Evolutionary conservation across 1,284 basidiomycete species (phyloP).

Genomic region (Moniliella sp.): DNA sequence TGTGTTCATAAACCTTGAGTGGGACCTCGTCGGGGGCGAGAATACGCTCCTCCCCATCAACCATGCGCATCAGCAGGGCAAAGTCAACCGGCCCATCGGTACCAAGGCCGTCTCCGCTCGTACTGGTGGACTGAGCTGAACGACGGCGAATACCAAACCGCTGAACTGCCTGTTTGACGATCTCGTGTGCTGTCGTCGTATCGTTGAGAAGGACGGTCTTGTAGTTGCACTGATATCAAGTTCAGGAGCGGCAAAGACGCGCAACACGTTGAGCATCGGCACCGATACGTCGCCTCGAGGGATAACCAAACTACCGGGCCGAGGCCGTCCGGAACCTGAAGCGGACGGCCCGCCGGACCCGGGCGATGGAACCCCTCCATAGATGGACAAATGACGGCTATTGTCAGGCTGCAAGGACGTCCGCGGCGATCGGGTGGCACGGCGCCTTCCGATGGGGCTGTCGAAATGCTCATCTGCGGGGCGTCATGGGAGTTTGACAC

Average conservation of each 20-base stretch:
- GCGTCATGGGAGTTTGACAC: too few relatives aligned
- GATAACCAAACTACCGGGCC: constrained; percentile 32
- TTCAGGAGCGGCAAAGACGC: constrained; percentile 68
- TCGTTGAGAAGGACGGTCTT: constrained; percentile 83
- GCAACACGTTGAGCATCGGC: constrained; percentile 72
- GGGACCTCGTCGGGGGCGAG: constrained; percentile 55
- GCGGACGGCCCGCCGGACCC: too few relatives aligned
- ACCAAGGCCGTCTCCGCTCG: too few relatives aligned
- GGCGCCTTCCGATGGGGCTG: too few relatives aligned
- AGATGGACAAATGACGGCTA: too few relatives aligned
- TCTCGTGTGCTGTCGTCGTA: constrained; percentile 57
- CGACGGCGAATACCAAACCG: constrained; percentile 47
- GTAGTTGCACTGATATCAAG: constrained; percentile 78
- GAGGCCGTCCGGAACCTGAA: too few relatives aligned
- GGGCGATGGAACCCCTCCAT: too few relatives aligned
- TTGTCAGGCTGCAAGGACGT: too few relatives aligned
- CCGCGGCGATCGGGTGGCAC: too few relatives aligned
- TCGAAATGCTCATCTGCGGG: too few relatives aligned
- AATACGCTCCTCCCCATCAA: constrained; percentile 56
- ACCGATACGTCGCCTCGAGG: constrained; percentile 40
- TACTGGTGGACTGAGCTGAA: too few relatives aligned
- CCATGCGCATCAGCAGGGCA: constrained; percentile 72
- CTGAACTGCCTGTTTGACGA: constrained; percentile 74
- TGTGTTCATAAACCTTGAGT: constrained; percentile 59
- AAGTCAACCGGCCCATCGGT: constrained; percentile 45